Conservation (phyloP, 2,329 filamentous ascomycete genomes). For the Cercospora sp. region DNA sequence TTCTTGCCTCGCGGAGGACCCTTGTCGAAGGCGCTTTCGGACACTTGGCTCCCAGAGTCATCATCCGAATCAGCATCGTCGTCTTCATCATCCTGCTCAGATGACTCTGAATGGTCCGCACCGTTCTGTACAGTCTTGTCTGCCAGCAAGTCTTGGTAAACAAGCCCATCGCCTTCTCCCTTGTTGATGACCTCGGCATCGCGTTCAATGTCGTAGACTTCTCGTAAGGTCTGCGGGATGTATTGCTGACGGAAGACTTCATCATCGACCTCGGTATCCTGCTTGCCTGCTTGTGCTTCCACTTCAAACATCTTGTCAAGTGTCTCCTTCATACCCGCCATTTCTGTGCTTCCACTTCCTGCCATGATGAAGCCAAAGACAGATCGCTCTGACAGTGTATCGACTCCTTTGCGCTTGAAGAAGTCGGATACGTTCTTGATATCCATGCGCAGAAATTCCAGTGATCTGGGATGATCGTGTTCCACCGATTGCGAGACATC, state of each 20-base stretch:
- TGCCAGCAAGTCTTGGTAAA: conserved; percentile 83
- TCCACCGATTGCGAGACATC: conserved; percentile 98
- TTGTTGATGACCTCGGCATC: conserved; percentile 76
- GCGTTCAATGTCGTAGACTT: conserved; percentile 94
- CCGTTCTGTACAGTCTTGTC: conserved; percentile 22
- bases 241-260: conserved; percentile 95
- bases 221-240: conserved; percentile 91
- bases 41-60: conserved; percentile 27
- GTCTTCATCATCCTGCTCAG: conserved; percentile 41
- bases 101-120: conserved; percentile 37
- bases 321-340: conserved; percentile 60
- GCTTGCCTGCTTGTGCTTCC: conserved; percentile 52
- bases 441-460: conserved; percentile 96
- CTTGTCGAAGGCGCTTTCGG: conserved; percentile 49
- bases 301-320: conserved; percentile 68
- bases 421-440: conserved; percentile 96
- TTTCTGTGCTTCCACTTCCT: conserved; percentile 59
- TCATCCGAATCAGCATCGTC: conserved; percentile 38
- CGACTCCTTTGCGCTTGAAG: conserved; percentile 81
- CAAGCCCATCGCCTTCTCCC: conserved; percentile 72
- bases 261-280: conserved; percentile 69
- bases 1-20: conserved; percentile 74
- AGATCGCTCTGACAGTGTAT: conserved; percentile 74
- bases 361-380: conserved; percentile 81
- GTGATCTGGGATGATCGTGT: conserved; percentile 86